Evolutionary conservation across 331 rosid species (phyloP), one percentile per base, ranked within the genome.

Genomic region (Spiraea crenata): DNA sequence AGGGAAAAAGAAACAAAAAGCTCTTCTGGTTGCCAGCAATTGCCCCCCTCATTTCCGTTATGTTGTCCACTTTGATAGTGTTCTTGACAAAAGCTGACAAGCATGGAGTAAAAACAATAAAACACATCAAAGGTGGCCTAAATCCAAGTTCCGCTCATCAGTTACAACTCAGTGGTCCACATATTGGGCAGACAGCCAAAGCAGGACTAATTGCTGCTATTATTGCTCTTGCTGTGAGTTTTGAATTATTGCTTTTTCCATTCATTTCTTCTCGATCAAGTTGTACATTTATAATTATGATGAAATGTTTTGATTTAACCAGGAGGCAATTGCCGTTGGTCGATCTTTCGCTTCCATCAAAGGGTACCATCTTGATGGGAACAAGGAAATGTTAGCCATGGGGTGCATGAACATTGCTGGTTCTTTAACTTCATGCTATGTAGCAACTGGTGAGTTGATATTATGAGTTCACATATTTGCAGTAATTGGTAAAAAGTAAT

Each of bases 261-360:
- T n/a, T 19, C 11, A 19, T 61, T 20, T 55, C 3, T 13, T 69
- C 45, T 68, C 38, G 14, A 19, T 40, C 35, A 54, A 2, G 35
- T 20, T 69, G 25, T 40, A 0, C 7, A 44, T 10, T 20, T 69
- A 9, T 55, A 19, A 55, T 55, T 16, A 48, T 20, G 41, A 42
- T 2, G 41, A 4, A 0, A 8, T 13, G 0, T 69, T 20, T 15
- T 10, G n/a, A 68, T 7, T 40, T 68, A 15, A 60, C 31, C 57
- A 83, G 87, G 87, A 83, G 68, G 87, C 87, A 8, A 64, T 83
- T 5, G 87, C 87, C 0, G 87, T 83, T 1, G 87, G 87, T 35
- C 76, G 87, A 69, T 83, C 87, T 1, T 83, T 83, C 15, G 82
- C 87, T 42, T 64, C 84, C 19, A 76, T 83, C 45, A 83, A 76